Conservation (phyloP, 306 rosid genomes). For the Cyclanthera cordifolia region DNA sequence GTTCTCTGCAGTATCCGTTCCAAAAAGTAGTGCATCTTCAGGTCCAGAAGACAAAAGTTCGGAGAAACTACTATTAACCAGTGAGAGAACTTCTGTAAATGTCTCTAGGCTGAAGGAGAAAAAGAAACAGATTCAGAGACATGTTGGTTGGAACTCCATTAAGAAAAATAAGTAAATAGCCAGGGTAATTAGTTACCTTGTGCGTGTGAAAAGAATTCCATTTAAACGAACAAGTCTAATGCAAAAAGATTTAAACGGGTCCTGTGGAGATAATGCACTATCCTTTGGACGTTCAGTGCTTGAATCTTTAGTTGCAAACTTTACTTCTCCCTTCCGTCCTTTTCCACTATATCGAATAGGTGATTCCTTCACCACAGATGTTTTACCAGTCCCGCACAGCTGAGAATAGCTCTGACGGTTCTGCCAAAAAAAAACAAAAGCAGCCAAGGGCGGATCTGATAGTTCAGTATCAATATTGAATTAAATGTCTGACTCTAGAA, state of each 20-base stretch:
- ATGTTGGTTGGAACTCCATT: too few species aligned
- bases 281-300: constrained; percentile 36
- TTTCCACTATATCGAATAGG: constrained; percentile 38
- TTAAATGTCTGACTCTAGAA: too few species aligned
- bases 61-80: constrained; percentile 38
- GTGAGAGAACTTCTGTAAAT: constrained; percentile 63
- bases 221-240: constrained; percentile 72
- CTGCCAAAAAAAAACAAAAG: constrained; percentile 21
- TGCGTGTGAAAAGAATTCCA: constrained; percentile 87
- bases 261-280: constrained; percentile 31
- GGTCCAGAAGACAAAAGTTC: constrained; percentile 62
- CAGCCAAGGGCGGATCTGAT: not conserved
- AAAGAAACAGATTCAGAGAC: too few species aligned
- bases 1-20: constrained; percentile 50
- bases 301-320: constrained; percentile 32
- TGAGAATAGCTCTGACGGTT: constrained; percentile 78
- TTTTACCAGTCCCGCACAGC: constrained; percentile 50
- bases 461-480: constrained; percentile 4
- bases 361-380: constrained; percentile 43
- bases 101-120: constrained; percentile 57
- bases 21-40: constrained; percentile 55
- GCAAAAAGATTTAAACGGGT: constrained; percentile 50
- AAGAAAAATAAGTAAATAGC: not conserved
- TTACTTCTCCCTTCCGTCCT: constrained; percentile 51
- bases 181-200: constrained; percentile 39